Conservation (phyloP, 2,329 filamentous ascomycete genomes). For the Zymoseptoria crescenta region DNA sequence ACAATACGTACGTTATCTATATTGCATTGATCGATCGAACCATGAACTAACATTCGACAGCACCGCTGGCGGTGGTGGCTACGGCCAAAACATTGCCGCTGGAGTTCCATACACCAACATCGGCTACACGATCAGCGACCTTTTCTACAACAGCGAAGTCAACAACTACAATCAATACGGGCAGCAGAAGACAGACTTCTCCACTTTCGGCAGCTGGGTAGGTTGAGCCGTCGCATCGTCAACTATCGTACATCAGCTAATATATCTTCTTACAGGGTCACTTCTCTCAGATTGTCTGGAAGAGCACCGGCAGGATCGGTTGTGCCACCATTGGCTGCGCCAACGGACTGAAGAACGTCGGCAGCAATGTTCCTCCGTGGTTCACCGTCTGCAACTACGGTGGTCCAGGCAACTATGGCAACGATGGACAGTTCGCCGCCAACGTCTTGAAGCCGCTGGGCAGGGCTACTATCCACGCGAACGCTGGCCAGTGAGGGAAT, state of each 20-base stretch:
- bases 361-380: slow-evolving; percentile 41
- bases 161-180: slow-evolving; percentile 52
- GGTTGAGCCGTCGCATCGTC: neutral
- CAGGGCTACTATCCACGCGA: slow-evolving; percentile 2
- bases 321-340: slow-evolving; percentile 53
- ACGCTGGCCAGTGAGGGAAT: neutral
- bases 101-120: slow-evolving; percentile 49
- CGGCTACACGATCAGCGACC: slow-evolving; percentile 62
- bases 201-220: slow-evolving; percentile 52
- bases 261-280: slow-evolving; percentile 46
- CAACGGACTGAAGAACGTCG: slow-evolving; percentile 43
- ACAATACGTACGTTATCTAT: slow-evolving; percentile 52
- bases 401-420: slow-evolving; percentile 35
- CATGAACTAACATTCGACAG: slow-evolving; percentile 26
- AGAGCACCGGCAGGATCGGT: slow-evolving; percentile 52
- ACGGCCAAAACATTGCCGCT: slow-evolving; percentile 88
- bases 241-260: neutral
- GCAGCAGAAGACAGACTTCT: slow-evolving; percentile 49
- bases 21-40: too few species aligned
- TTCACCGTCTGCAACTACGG: slow-evolving; percentile 87
- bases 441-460: slow-evolving; percentile 6
- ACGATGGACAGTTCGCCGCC: slow-evolving; percentile 4
- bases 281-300: slow-evolving; percentile 70
- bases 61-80: slow-evolving; percentile 52
- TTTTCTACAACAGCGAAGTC: slow-evolving; percentile 84